Percentiles rank a stretch among this genome's conserved stretches.
Evolutionary conservation across 306 rosid genomes (phyloP).

Genomic region (Sindora glabra): DNA sequence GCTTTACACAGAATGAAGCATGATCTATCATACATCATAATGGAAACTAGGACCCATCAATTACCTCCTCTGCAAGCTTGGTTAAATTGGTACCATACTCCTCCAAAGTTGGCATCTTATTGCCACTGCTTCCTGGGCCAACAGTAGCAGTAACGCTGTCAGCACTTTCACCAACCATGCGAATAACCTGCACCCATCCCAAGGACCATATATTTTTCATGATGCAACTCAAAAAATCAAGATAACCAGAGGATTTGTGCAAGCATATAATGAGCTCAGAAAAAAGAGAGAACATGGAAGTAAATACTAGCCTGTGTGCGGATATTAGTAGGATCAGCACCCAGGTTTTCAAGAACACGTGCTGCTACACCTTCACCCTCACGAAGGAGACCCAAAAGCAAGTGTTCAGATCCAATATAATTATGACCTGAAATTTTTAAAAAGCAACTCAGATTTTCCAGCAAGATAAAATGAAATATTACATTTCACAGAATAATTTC

Average conservation of each 20-base stretch:
- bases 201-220: neutral
- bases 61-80: constrained; percentile 58
- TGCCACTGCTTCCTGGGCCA: constrained; percentile 81
- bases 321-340: constrained; percentile 90
- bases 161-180: constrained; percentile 99
- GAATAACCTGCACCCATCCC: constrained; percentile 65
- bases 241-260: neutral
- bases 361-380: constrained; percentile 99
- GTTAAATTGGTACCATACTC: constrained; percentile 60
- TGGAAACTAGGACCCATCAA: neutral
- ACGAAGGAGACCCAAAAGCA: constrained; percentile 93
- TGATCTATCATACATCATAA: neutral
- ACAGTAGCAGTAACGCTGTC: constrained; percentile 88
- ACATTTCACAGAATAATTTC: too few species aligned
- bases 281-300: neutral
- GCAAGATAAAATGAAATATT: too few species aligned
- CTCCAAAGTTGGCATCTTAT: constrained; percentile 68
- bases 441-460: too few species aligned
- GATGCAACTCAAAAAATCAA: neutral
- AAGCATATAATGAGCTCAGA: neutral
- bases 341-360: constrained; percentile 89
- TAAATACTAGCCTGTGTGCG: constrained; percentile 81
- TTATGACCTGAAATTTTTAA: constrained; percentile 62
- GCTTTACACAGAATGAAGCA: neutral
- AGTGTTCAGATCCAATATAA: constrained; percentile 93